phyloP scores from a whole-genome alignment of 139 green algal genomes.

The Closterium sp. region DNA sequence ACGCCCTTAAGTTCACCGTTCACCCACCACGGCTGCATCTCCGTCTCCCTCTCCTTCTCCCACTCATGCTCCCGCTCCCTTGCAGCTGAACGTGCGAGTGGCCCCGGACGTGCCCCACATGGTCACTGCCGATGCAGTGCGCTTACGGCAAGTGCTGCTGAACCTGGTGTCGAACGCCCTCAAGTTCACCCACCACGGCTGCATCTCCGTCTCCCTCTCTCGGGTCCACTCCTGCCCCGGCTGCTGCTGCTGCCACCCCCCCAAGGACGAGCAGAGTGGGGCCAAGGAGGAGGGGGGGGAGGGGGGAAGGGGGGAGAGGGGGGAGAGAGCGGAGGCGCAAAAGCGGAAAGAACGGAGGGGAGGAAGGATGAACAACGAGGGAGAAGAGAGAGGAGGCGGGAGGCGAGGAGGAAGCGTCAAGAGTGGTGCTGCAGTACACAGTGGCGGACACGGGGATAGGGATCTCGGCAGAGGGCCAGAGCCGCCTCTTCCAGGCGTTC shows the following conservation, averaged over 20 bases:
- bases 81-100: background rate
- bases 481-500: constrained; percentile 52
- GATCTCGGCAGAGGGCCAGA: constrained; percentile 44
- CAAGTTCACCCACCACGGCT: background rate
- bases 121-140: background rate
- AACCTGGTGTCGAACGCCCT: background rate
- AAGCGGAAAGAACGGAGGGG: background rate
- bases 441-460: constrained; percentile 72
- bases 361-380: too few species aligned
- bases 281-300: too few species aligned
- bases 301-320: background rate
- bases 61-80: background rate
- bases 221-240: background rate
- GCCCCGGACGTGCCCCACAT: background rate
- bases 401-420: background rate
- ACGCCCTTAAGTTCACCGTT: too few species aligned
- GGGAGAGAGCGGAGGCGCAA: too few species aligned
- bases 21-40: too few species aligned
- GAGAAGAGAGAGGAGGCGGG: background rate
- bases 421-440: background rate
- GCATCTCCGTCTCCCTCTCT: background rate
- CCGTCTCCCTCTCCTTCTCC: too few species aligned
- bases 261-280: too few species aligned
- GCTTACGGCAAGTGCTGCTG: background rate
- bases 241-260: background rate